A percentile compares a stretch with the other conserved stretches of the same genome.
These are phyloP conservation scores for Phytophthora crassamura DNA, from an alignment of 352 stramenopile species.

Conservation along the genomic window DNA sequence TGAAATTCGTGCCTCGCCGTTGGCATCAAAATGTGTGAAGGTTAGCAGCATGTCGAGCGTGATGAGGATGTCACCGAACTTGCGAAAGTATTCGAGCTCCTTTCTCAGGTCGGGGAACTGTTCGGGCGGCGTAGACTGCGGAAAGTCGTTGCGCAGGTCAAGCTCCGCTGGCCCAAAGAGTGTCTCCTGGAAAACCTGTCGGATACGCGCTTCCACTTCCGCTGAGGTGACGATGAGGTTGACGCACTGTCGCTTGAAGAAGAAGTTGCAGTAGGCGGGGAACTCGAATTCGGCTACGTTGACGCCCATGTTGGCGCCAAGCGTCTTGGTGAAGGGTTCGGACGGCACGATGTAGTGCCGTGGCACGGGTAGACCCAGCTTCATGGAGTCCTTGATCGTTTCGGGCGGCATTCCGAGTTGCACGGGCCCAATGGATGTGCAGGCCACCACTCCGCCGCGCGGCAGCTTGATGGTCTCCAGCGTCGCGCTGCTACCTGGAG, in stretches of 20 bases:
- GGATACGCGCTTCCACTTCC: slow-evolving; percentile 84
- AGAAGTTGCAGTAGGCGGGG: slow-evolving; percentile 98
- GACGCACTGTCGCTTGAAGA: slow-evolving; percentile 90
- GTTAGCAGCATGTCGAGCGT: slow-evolving; percentile 89
- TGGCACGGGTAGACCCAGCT: slow-evolving; percentile 92
- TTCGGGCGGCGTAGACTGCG: slow-evolving; percentile 55
- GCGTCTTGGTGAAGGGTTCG: slow-evolving; percentile 94
- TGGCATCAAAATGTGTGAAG: slow-evolving; percentile 88
- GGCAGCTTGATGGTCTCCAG: slow-evolving; percentile 78
- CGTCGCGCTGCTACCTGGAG: slow-evolving; percentile 9
- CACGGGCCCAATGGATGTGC: slow-evolving; percentile 81
- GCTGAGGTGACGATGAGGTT: slow-evolving; percentile 86
- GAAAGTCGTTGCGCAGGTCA: slow-evolving; percentile 83
- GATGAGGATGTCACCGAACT: slow-evolving; percentile 91
- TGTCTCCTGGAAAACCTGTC: slow-evolving; percentile 91
- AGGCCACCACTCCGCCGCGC: slow-evolving; percentile 75
- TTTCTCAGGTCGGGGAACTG: slow-evolving; percentile 79
- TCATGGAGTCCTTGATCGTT: slow-evolving; percentile 98
- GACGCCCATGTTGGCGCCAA: slow-evolving; percentile 94
- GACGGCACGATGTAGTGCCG: slow-evolving; percentile 95
- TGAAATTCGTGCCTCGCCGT: slow-evolving; percentile 58
- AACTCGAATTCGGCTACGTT: slow-evolving; percentile 98
- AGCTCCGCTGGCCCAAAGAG: slow-evolving; percentile 81
- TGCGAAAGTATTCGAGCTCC: slow-evolving; percentile 91
- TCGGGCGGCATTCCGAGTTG: slow-evolving; percentile 96